phyloP scores from a whole-genome alignment of 2,329 filamentous ascomycete genomes.

The Paraphaeosphaeria sporulosa region DNA sequence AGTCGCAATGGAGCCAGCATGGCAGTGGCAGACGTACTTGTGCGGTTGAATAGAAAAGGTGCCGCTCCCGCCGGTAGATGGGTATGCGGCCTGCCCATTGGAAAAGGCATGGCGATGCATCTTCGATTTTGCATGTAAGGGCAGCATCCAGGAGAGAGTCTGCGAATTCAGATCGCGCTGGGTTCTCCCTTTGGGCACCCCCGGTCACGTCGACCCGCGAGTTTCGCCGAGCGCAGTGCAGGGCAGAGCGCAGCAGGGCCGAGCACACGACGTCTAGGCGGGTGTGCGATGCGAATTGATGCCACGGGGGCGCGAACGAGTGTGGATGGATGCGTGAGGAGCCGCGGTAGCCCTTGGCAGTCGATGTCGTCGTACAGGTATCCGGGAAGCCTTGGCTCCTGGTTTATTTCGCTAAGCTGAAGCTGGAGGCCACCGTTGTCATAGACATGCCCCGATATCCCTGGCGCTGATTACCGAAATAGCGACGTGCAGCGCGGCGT shows the following conservation, averaged over 20 bases:
- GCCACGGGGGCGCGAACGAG: conserved; percentile 19
- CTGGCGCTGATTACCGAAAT: conserved; percentile 33
- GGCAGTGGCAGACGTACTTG: conserved; percentile 66
- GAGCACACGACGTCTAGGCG: conserved; percentile 11
- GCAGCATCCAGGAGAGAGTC: conserved; percentile 61
- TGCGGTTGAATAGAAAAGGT: conserved; percentile 90
- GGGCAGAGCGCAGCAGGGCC: conserved; percentile 24
- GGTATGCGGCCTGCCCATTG: conserved; percentile 77
- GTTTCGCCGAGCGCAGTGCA: conserved; percentile 34
- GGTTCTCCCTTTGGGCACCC: conserved; percentile 47
- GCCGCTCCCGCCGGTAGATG: conserved; percentile 67
- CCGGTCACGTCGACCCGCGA: conserved; percentile 45
- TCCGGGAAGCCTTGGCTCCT: conserved; percentile 36
- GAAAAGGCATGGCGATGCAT: conserved; percentile 89
- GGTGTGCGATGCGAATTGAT: conserved; percentile 23
- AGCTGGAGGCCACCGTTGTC: conserved; percentile 36
- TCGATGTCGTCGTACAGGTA: conserved; percentile 27
- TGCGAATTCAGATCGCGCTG: conserved; percentile 34
- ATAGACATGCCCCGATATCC: conserved; percentile 32
- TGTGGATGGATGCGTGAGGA: conserved; percentile 15
- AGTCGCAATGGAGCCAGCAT: conserved; percentile 31
- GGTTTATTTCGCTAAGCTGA: conserved; percentile 37
- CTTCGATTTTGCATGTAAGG: conserved; percentile 69
- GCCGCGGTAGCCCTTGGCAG: conserved; percentile 21
- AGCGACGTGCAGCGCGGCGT: conserved; percentile 18